These are phyloP conservation scores for Cucurbita argyrosperma DNA, from an alignment of 306 rosid genomes.

Conservation along the genomic window DNA sequence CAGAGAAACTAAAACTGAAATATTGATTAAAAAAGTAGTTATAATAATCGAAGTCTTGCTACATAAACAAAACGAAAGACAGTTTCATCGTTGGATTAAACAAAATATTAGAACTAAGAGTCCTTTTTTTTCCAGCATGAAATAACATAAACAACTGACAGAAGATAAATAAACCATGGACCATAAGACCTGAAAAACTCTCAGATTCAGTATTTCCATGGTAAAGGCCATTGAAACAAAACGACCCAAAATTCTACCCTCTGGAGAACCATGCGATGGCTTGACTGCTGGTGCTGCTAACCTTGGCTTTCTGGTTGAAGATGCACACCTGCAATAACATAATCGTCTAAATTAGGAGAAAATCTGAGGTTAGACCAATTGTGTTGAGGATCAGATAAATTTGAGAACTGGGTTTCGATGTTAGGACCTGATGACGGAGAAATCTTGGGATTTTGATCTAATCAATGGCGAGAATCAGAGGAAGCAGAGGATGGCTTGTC, in stretches of 20 bases:
- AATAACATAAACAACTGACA: slow-evolving; percentile 13
- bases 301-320: background rate
- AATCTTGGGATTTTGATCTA: slow-evolving; percentile 2
- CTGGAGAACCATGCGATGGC: background rate
- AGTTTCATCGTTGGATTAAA: slow-evolving; percentile 16
- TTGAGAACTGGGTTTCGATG: slow-evolving; percentile 7
- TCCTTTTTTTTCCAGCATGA: background rate
- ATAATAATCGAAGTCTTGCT: slow-evolving; percentile 18
- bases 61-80: slow-evolving; percentile 9
- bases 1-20: slow-evolving; percentile 13
- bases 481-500: slow-evolving; percentile 88
- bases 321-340: background rate
- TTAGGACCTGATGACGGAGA: slow-evolving; percentile 34
- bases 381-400: slow-evolving; percentile 2
- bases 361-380: background rate
- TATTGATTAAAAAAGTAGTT: slow-evolving; percentile 4
- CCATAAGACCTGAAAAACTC: slow-evolving; percentile 32
- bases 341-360: background rate
- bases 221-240: slow-evolving; percentile 31
- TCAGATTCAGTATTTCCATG: slow-evolving; percentile 20
- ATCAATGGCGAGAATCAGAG: slow-evolving; percentile 89
- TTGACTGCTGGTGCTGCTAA: background rate
- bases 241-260: slow-evolving; percentile 18
- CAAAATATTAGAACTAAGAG: background rate
- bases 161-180: slow-evolving; percentile 14